phyloP scores from a whole-genome alignment of 768 basidiomycete genomes.

The Termitomyces sp. region DNA sequence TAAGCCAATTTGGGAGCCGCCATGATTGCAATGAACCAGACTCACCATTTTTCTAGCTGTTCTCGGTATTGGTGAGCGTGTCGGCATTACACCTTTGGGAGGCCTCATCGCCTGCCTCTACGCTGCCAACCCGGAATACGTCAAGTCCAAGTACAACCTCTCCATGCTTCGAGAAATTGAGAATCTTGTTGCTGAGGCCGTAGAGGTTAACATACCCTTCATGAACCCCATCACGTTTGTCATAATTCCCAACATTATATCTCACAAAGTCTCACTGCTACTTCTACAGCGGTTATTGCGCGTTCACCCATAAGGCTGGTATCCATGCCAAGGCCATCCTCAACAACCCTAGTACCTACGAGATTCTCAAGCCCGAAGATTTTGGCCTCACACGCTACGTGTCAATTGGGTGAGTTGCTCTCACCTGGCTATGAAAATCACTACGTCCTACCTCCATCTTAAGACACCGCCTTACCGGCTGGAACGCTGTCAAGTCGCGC shows the following conservation, averaged over 20 bases:
- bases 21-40: neutral
- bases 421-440: neutral
- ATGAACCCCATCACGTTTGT: slow-evolving; percentile 89
- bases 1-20: slow-evolving; percentile 26
- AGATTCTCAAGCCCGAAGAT: slow-evolving; percentile 98
- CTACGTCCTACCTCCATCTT: neutral
- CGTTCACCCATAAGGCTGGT: slow-evolving; percentile 99
- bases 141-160: slow-evolving; percentile 99
- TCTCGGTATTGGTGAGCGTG: slow-evolving; percentile 97
- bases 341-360: slow-evolving; percentile 98
- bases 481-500: slow-evolving; percentile 99
- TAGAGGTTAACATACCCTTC: slow-evolving; percentile 97
- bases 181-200: slow-evolving; percentile 97
- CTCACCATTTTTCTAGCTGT: slow-evolving; percentile 47
- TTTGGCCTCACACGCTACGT: slow-evolving; percentile 98
- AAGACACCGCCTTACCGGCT: slow-evolving; percentile 92
- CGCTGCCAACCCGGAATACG: slow-evolving; percentile 96
- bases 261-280: slow-evolving; percentile 2
- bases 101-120: slow-evolving; percentile 96
- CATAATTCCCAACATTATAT: neutral
- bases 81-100: slow-evolving; percentile 97
- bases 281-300: slow-evolving; percentile 83
- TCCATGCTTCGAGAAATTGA: slow-evolving; percentile 97
- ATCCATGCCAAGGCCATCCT: slow-evolving; percentile 99
- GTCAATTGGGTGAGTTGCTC: slow-evolving; percentile 72